Base-by-base conservation (phyloP, 176 grass and related monocot genomes). In the Hyparrhenia diplandra region DNA sequence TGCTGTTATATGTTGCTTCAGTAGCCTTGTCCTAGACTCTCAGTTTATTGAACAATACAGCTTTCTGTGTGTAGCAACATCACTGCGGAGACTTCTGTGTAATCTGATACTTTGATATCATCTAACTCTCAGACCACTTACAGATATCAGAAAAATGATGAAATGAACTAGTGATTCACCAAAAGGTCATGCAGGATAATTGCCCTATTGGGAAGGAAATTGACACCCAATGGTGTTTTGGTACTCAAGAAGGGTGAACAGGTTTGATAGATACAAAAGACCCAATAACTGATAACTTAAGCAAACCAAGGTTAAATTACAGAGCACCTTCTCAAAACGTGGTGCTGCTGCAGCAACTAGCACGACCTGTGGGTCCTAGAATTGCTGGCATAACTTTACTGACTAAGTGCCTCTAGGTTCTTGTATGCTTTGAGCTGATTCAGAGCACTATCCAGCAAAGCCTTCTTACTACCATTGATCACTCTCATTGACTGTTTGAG, bases 381-480 rank as follows among this genome's bases (percentile, higher is more conserved):
- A 21, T 24, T 66, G 4, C 7, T 41, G 49, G 16, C 49, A 30
- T n/a, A 63, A 13, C 54, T 14, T 28, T 64, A 36, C 51, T 47
- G 73, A 74, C 35, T 37, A 17, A 84, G 42, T 76, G 54, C 55
- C 60, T 89, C 52, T 57, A 85, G 54, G 62, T 85, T 82, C 45
- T 77, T 70, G 34, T 76, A 77, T 10, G 77, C 72, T 29, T 58
- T 49, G 34, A 89, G 64, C 71, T 89, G 87, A 80, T 64, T 67
- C 58, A 78, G 9, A 34, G 83, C 73, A 28, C 88, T 66, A 21
- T 82, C 73, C 30, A 89, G 36, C 23, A 89, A 28, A 25, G 16
- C 28, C n/a, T 89, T 66, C 73, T 89, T 89, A 17, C 65, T 82
- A 11, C 47, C 45, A 10, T 71, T 37, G 28, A 89, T 60, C 46